phyloP scores from a whole-genome alignment of 2,329 filamentous ascomycete species.

The Aspergillus sp. region DNA sequence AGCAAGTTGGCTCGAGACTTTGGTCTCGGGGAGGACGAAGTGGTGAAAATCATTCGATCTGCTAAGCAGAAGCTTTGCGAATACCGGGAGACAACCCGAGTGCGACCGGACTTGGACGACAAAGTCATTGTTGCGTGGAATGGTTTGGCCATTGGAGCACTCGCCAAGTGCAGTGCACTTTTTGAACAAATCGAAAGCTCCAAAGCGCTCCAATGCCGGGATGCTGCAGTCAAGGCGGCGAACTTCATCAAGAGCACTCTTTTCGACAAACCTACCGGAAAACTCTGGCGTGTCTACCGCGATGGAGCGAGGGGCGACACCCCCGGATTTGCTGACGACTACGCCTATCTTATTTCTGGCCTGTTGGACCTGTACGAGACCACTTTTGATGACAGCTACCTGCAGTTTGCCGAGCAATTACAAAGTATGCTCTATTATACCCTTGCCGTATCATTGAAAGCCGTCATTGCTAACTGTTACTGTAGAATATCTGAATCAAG shows the following conservation, averaged over 20 bases:
- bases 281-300: slow-evolving; percentile 73
- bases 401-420: slow-evolving; percentile 77
- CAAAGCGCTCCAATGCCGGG: slow-evolving; percentile 61
- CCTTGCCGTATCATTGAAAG: background rate
- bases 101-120: slow-evolving; percentile 76
- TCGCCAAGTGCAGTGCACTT: slow-evolving; percentile 72
- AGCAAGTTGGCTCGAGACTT: slow-evolving; percentile 73
- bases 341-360: slow-evolving; percentile 82
- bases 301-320: slow-evolving; percentile 63
- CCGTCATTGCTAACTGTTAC: slow-evolving; percentile 14
- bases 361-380: slow-evolving; percentile 81
- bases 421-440: slow-evolving; percentile 60
- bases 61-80: slow-evolving; percentile 68
- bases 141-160: slow-evolving; percentile 77
- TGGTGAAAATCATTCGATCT: slow-evolving; percentile 64
- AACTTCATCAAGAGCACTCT: slow-evolving; percentile 71
- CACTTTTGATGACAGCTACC: slow-evolving; percentile 71
- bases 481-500: slow-evolving; percentile 66
- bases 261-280: slow-evolving; percentile 63
- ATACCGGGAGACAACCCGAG: slow-evolving; percentile 71
- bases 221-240: slow-evolving; percentile 67
- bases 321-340: slow-evolving; percentile 86
- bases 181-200: slow-evolving; percentile 61
- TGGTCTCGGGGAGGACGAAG: slow-evolving; percentile 67
- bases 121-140: slow-evolving; percentile 90